Conservation (phyloP, 345 rosid species). For the Salix arbutifolia region DNA sequence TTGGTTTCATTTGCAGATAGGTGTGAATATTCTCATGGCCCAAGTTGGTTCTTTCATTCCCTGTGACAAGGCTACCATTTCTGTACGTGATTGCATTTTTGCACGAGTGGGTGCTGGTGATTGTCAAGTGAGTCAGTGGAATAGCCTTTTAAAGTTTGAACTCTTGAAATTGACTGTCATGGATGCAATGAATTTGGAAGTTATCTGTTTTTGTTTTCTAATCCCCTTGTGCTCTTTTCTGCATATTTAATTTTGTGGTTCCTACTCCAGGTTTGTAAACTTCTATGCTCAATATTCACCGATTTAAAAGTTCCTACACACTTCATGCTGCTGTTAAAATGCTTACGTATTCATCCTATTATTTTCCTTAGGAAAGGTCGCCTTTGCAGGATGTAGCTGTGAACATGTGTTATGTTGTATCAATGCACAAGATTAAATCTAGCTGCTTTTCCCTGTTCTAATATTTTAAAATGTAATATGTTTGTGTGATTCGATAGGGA, state of each 20-base stretch:
- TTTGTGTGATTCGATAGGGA: background rate
- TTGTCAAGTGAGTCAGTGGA: slow-evolving; percentile 75
- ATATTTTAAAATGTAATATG: background rate
- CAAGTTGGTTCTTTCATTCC: slow-evolving; percentile 98
- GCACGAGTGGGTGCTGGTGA: slow-evolving; percentile 99
- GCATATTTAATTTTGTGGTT: background rate
- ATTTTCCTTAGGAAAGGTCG: no score
- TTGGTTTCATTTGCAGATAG: slow-evolving; percentile 51
- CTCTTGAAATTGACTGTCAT: slow-evolving; percentile 1
- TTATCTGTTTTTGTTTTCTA: background rate
- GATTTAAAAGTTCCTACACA: no score
- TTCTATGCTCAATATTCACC: background rate
- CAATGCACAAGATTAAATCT: background rate
- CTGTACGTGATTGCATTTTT: slow-evolving; percentile 92
- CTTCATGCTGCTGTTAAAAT: no score
- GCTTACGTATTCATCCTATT: no score
- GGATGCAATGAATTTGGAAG: background rate
- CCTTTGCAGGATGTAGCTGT: background rate
- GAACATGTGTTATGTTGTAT: background rate
- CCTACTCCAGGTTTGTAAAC: background rate
- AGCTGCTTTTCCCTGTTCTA: no score
- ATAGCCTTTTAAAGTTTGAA: slow-evolving; percentile 5
- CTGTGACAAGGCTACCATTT: slow-evolving; percentile 81
- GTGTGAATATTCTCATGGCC: slow-evolving; percentile 92
- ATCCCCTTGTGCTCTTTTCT: background rate